A percentile compares a stretch with the other conserved stretches of the same genome.
Conservation (phyloP, 176 grass and related monocot species). For the Oropetium thomaeum region DNA sequence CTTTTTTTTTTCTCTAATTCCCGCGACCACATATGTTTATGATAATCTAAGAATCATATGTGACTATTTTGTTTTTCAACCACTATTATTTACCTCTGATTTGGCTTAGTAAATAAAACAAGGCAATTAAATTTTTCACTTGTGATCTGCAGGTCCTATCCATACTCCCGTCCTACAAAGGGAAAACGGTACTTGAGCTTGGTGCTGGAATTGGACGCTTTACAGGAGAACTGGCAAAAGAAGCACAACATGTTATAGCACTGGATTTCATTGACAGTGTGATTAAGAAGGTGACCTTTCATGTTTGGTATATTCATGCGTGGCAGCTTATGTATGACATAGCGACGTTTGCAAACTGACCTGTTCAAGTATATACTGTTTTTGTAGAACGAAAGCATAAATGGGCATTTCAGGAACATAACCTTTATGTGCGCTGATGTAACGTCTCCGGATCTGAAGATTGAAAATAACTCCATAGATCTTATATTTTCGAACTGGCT, state of each 20-base stretch:
- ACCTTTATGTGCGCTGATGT: constrained; percentile 91
- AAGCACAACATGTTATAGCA: constrained; percentile 78
- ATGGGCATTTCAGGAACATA: constrained; percentile 78
- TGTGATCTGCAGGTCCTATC: constrained; percentile 60
- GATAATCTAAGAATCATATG: background rate
- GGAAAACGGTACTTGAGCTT: constrained; percentile 80
- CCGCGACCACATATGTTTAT: background rate
- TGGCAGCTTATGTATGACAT: background rate
- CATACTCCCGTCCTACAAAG: constrained; percentile 75
- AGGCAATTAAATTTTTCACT: constrained; percentile 7
- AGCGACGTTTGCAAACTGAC: background rate
- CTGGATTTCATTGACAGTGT: constrained; percentile 98
- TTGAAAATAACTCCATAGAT: constrained; percentile 81
- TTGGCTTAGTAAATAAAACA: background rate
- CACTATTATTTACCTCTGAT: background rate
- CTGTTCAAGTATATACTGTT: constrained; percentile 1
- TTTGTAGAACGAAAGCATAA: constrained; percentile 83
- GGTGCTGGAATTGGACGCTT: constrained; percentile 94
- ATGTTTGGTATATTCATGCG: background rate
- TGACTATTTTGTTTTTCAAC: background rate
- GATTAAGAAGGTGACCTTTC: constrained; percentile 78
- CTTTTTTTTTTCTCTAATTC: constrained; percentile 1
- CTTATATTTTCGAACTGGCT: constrained; percentile 98
- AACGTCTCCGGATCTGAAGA: constrained; percentile 61
- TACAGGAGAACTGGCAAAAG: constrained; percentile 87